Percentiles rank a stretch among this genome's conserved stretches.
These are phyloP conservation scores for Zizania palustris DNA, from an alignment of 202 grass and related monocot species.

Conservation along the genomic window DNA sequence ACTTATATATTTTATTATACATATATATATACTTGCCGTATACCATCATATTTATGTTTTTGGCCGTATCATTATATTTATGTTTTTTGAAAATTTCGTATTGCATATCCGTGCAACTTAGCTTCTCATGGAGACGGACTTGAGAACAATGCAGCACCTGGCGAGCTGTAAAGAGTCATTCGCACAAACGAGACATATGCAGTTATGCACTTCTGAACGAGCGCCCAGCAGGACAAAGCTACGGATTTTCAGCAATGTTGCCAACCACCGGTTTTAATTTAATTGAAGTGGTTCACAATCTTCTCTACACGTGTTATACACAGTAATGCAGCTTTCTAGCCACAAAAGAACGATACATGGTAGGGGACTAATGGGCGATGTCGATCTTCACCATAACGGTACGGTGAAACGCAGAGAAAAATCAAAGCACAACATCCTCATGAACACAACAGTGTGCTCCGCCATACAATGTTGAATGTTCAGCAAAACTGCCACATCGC, in stretches of 20 bases:
- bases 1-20: too few relatives aligned
- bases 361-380: neutral
- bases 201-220: neutral
- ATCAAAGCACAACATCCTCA: slow-evolving; percentile 5
- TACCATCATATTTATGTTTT: too few relatives aligned
- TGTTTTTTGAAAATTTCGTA: too few relatives aligned
- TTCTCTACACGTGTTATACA: slow-evolving; percentile 50
- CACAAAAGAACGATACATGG: slow-evolving; percentile 13
- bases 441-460: neutral
- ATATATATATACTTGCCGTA: too few relatives aligned
- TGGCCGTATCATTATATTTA: too few relatives aligned
- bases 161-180: neutral
- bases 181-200: neutral
- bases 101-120: too few relatives aligned
- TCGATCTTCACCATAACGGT: slow-evolving; percentile 12
- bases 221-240: too few relatives aligned
- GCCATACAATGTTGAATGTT: neutral
- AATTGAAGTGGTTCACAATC: slow-evolving; percentile 4
- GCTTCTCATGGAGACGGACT: neutral
- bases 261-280: slow-evolving; percentile 18
- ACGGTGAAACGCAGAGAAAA: neutral
- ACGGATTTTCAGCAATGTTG: slow-evolving; percentile 15
- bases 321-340: slow-evolving; percentile 29
- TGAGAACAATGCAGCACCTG: neutral
- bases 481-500: neutral